phyloP scores from a whole-genome alignment of 2,329 filamentous ascomycete genomes.

The Claviceps sp. region DNA sequence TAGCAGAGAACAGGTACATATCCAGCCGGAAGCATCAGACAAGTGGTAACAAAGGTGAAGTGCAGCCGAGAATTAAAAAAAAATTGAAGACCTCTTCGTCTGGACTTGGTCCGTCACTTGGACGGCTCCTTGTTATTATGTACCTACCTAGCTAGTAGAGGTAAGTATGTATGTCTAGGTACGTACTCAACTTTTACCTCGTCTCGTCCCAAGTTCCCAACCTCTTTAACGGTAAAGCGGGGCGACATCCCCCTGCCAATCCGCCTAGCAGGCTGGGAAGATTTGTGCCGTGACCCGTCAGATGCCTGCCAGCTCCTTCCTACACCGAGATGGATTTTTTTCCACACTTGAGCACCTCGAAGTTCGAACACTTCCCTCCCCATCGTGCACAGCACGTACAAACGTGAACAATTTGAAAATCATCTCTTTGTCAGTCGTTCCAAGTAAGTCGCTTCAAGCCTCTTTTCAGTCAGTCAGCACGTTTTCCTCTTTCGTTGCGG shows the following conservation, averaged over 20 bases:
- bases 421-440: background rate
- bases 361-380: background rate
- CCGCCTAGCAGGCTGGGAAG: too few relatives aligned
- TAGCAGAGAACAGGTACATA: too few relatives aligned
- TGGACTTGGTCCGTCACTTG: too few relatives aligned
- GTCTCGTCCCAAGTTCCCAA: background rate
- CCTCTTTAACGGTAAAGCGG: slow-evolving; percentile 5
- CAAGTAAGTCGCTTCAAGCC: background rate
- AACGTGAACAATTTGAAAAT: background rate
- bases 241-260: slow-evolving; percentile 1
- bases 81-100: too few relatives aligned
- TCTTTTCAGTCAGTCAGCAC: background rate
- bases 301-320: background rate
- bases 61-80: too few relatives aligned
- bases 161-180: too few relatives aligned
- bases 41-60: too few relatives aligned
- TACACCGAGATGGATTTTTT: background rate
- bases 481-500: background rate
- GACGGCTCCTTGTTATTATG: too few relatives aligned
- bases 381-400: background rate
- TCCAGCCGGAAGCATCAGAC: too few relatives aligned
- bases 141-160: too few relatives aligned
- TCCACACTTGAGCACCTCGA: background rate
- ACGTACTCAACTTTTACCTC: too few relatives aligned
- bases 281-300: background rate